Base-by-base conservation (phyloP, 176 grass and related monocot species). In the Lolium perenne region DNA sequence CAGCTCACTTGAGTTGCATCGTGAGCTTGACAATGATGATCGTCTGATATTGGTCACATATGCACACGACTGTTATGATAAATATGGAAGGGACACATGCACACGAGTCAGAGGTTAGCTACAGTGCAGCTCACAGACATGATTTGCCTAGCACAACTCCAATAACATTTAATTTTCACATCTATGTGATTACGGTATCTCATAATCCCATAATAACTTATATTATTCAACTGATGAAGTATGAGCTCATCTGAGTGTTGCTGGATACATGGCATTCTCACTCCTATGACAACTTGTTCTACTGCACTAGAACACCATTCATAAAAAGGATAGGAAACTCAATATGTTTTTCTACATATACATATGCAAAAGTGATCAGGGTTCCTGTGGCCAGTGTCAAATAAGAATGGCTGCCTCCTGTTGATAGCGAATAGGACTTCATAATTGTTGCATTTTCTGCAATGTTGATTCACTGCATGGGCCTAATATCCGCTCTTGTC, bases 1-100 rank as follows among this genome's bases (percentile, higher is more conserved):
- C 23, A 62, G 15, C 80, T 51, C 80, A 83, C 64, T 49, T 70
- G 4, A 88, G 9, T 78, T 20, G 62, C 26, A 25, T 78, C 14
- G 18, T 54, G 25, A 78, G 18, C 66, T 45, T 81, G 25, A 64
- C 17, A 13, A 80, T 59, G 6, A 43, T 12, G 74, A 5, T 41
- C 5, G 18, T 71, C 64, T 72, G 26, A 58, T 45, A 81, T 29
- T 18, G 51, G 38, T 38, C 41, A 50, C 7, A 53, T 51, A 67
- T 87, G 35, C 23, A n/a, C 47, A 15, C 60, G 45, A n/a, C 49
- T 12, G 61, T 71, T 48, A 71, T 56, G 32, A 46, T 57, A 35
- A 26, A 56, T 41, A 80, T 49, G 4, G 45, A 45, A 73, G 13
- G 71, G 57, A 35, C 9, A 74, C 6, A 0, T 46, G 56, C 38